phyloP scores from a whole-genome alignment of 306 rosid species.

The Biancaea sappan region DNA sequence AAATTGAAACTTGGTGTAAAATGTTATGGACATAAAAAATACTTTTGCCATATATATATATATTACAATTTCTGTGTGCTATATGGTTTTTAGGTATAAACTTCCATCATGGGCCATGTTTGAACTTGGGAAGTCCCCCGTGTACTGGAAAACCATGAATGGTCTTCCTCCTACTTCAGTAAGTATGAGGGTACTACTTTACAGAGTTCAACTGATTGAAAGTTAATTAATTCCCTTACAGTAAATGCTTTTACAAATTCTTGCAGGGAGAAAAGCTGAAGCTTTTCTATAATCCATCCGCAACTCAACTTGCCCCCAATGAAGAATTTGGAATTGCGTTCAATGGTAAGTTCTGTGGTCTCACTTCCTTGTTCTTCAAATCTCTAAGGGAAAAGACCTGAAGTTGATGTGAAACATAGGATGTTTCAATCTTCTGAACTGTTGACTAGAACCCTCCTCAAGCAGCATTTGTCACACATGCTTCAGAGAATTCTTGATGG shows the following conservation, averaged over 20 bases:
- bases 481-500: no score
- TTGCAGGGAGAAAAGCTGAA: slow-evolving; percentile 84
- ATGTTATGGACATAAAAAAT: no score
- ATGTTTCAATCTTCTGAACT: neutral
- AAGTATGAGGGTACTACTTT: slow-evolving; percentile 30
- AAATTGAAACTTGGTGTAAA: no score
- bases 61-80: slow-evolving; percentile 1
- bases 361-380: neutral
- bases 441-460: neutral
- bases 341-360: slow-evolving; percentile 57
- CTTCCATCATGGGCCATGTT: slow-evolving; percentile 93
- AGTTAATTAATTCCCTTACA: slow-evolving; percentile 1
- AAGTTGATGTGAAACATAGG: slow-evolving; percentile 1
- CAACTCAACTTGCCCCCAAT: slow-evolving; percentile 65
- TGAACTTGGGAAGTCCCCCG: slow-evolving; percentile 81
- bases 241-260: slow-evolving; percentile 24
- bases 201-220: neutral
- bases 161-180: slow-evolving; percentile 88
- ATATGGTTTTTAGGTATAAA: slow-evolving; percentile 50
- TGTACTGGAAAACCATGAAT: slow-evolving; percentile 91
- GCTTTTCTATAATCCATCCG: slow-evolving; percentile 86
- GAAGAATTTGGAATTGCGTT: slow-evolving; percentile 87
- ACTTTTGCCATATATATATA: no score
- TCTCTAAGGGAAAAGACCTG: neutral
- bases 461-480: neutral